Evolutionary conservation across 1,139 yeast genomes (phyloP).

Genomic region (Candida labiduridarum): DNA sequence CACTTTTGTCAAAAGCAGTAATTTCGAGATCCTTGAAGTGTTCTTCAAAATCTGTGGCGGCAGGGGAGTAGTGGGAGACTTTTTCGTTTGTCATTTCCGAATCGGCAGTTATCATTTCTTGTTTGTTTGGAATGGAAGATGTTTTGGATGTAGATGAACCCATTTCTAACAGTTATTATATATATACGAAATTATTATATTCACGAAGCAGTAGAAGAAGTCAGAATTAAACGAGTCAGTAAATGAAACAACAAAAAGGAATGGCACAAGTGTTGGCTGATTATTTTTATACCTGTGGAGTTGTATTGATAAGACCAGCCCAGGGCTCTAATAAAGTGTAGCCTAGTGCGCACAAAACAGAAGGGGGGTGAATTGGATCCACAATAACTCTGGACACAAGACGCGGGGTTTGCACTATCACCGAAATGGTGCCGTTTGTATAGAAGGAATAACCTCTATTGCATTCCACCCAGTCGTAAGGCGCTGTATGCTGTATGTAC

Average conservation of each 20-base stretch:
- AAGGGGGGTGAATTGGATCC: not conserved
- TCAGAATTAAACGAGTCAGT: not conserved
- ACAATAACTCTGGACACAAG: not conserved
- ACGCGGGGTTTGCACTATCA: not conserved
- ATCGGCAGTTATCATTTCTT: not conserved
- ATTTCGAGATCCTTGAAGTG: constrained; percentile 12
- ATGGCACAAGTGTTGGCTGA: not conserved
- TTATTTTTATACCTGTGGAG: not conserved
- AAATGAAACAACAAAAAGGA: not conserved
- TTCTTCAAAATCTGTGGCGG: constrained; percentile 8
- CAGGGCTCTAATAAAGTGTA: not conserved
- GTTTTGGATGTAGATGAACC: not conserved
- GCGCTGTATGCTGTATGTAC: no score
- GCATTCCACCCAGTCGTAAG: not conserved
- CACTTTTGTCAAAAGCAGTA: not conserved
- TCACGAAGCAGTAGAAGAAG: not conserved
- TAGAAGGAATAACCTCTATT: not conserved
- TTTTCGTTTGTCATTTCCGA: constrained; percentile 3
- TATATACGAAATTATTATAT: not conserved
- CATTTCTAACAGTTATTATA: not conserved
- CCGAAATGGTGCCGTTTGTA: not conserved
- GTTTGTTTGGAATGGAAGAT: not conserved
- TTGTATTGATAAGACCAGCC: not conserved
- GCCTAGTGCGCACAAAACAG: not conserved
- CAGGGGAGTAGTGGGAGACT: not conserved